Conservation (phyloP, 805 yeast genomes). For the Hanseniaspora lachancei region DNA sequence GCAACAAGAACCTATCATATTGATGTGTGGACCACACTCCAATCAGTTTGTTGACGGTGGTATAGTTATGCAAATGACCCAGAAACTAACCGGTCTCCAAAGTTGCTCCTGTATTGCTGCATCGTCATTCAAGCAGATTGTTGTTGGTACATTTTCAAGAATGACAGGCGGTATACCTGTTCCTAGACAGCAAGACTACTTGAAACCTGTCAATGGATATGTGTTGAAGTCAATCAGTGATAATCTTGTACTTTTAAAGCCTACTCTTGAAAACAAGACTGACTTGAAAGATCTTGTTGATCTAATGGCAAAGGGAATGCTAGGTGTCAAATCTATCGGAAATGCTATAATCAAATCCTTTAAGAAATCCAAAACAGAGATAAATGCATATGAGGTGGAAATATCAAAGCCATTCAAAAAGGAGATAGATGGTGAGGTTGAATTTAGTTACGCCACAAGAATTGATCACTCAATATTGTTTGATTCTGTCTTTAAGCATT, state of each 20-base stretch:
- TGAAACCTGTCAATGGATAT: slow-evolving; percentile 52
- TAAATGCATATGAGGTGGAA: slow-evolving; percentile 34
- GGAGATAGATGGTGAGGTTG: slow-evolving; percentile 52
- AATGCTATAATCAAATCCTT: slow-evolving; percentile 57
- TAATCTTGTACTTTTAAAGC: neutral
- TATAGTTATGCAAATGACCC: slow-evolving; percentile 52
- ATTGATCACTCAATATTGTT: slow-evolving; percentile 80
- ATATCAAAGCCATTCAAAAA: slow-evolving; percentile 47
- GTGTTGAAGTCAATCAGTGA: slow-evolving; percentile 39
- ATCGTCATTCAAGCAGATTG: slow-evolving; percentile 47
- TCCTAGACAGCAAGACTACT: slow-evolving; percentile 78
- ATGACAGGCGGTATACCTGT: slow-evolving; percentile 81
- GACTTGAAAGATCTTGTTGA: slow-evolving; percentile 18
- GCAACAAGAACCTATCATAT: slow-evolving; percentile 66
- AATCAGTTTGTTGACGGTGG: slow-evolving; percentile 76
- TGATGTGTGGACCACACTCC: slow-evolving; percentile 97
- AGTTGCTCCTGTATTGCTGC: slow-evolving; percentile 65
- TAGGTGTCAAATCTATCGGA: slow-evolving; percentile 65
- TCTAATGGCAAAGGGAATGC: slow-evolving; percentile 50
- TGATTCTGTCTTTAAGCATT: slow-evolving; percentile 69
- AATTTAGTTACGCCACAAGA: slow-evolving; percentile 62
- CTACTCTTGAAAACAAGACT: neutral
- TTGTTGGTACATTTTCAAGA: slow-evolving; percentile 66
- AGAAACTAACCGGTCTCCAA: slow-evolving; percentile 21
- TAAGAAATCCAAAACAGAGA: slow-evolving; percentile 27